These are phyloP conservation scores for Lactarius tabidus DNA, from an alignment of 768 basidiomycete genomes.

Conservation along the genomic window DNA sequence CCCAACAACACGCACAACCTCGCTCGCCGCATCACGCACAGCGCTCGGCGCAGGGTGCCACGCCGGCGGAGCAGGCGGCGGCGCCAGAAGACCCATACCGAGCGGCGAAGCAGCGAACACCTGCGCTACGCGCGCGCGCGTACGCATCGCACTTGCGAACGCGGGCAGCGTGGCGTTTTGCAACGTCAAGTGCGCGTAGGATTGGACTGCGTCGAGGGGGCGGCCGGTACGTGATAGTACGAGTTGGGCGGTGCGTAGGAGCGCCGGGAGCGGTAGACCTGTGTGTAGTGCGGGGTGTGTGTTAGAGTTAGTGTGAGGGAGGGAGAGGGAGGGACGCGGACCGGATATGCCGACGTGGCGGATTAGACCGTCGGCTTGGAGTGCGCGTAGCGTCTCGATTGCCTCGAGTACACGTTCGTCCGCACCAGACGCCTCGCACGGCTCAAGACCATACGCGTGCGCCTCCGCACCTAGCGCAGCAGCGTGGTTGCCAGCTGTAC, in stretches of 20 bases:
- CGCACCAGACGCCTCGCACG: constrained; percentile 62
- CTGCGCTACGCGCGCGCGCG: constrained; percentile 62
- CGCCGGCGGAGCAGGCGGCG: constrained; percentile 39
- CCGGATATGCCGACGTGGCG: constrained; percentile 78
- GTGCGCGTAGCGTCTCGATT: constrained; percentile 55
- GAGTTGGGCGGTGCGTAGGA: constrained; percentile 78
- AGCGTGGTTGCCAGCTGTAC: constrained; percentile 51
- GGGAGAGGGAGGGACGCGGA: constrained; percentile 30
- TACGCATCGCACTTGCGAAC: constrained; percentile 53
- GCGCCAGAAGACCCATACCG: constrained; percentile 74
- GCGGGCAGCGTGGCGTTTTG: constrained; percentile 60
- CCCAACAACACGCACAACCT: constrained; percentile 36
- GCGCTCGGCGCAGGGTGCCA: constrained; percentile 76
- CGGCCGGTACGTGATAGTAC: constrained; percentile 42
- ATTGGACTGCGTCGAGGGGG: constrained; percentile 74
- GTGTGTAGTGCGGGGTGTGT: constrained; percentile 5
- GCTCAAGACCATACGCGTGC: constrained; percentile 61
- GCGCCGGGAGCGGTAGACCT: constrained; percentile 80
- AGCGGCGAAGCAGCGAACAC: constrained; percentile 78
- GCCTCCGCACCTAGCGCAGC: constrained; percentile 50
- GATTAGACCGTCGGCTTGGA: constrained; percentile 71
- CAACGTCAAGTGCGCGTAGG: constrained; percentile 76
- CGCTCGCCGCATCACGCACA: constrained; percentile 42
- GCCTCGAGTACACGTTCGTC: constrained; percentile 72
- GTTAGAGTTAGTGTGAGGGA: background rate